Base-by-base conservation (phyloP, 139 green algal species). In the Raphidocelis subcapitata region DNA sequence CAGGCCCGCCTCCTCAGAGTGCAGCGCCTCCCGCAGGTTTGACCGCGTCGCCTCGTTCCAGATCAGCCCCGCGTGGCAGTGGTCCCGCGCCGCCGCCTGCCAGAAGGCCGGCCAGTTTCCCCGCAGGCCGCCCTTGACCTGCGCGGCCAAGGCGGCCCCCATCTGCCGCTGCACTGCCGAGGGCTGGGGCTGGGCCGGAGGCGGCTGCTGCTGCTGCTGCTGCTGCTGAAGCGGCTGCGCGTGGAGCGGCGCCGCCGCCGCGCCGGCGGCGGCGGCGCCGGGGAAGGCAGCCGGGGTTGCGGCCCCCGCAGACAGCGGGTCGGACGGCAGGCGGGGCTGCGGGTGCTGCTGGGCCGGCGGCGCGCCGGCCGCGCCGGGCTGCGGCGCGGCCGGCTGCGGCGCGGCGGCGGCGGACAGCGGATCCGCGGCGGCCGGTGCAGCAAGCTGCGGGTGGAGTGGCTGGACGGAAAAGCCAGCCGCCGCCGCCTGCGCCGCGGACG, bases 61-160 rank as follows among this genome's bases (percentile, higher is more conserved):
- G 29, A 98, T 87, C n/a, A 98, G 83, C 8, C 82, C 87, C 14
- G 89, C 89, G 52, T 94, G 88, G 72, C 77, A 83, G 77, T 97
- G 91, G 78, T 97, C 90, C 12, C 72, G 44, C 21, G 37, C 54
- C 5, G 84, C 75, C 0, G 85, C 85, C 21, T 32, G 60, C 93
- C 93, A 98, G 44, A 97, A 89, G 0, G 84, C 90, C 3, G 73
- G 75, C 93, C 93, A 97, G 82, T 98, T 95, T 63, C 86, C 81
- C 16, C 69, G 73, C 28, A 93, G 81, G 10, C 78, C 72, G 41
- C 65, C 65, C 55, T 28, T 72, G 65, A 32, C 8, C 2, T 47
- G 35, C 56, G 33, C 21, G 32, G 28, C 15, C 47, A 36, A 23
- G 28, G 44, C 14, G 15, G 31, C 47, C 52, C 33, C 51, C 67